phyloP scores from a whole-genome alignment of 2,329 filamentous ascomycete species.

The Arachnopeziza araneosa region DNA sequence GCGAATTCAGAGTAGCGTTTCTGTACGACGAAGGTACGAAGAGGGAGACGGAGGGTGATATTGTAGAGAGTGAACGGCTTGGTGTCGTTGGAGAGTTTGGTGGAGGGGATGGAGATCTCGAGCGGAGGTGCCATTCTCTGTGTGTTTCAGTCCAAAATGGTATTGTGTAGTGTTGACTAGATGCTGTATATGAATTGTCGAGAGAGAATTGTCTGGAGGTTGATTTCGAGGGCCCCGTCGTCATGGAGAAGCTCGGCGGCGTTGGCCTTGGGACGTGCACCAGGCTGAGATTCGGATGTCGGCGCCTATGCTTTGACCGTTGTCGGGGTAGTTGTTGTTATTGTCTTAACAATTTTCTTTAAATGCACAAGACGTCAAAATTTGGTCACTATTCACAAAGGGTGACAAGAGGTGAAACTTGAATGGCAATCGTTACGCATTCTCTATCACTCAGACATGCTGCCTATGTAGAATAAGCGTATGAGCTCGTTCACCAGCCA shows the following conservation, averaged over 20 bases:
- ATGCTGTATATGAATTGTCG: not conserved
- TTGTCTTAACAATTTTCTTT: not conserved
- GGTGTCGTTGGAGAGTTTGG: conserved; percentile 27
- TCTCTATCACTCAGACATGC: conserved; percentile 12
- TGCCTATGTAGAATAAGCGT: conserved; percentile 16
- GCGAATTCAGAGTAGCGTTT: conserved; percentile 82
- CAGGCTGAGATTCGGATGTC: not conserved
- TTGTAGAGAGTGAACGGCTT: conserved; percentile 70
- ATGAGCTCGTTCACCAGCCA: conserved; percentile 8
- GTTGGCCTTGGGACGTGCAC: not conserved
- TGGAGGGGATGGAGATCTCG: conserved; percentile 44
- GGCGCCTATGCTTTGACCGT: not conserved
- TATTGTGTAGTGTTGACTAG: not conserved
- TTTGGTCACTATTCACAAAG: not conserved
- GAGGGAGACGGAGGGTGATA: conserved; percentile 68
- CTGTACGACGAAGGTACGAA: conserved; percentile 68
- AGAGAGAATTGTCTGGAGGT: not conserved
- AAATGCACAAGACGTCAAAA: not conserved
- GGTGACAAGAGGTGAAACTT: not conserved
- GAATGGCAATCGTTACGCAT: not conserved
- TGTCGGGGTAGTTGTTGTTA: not conserved
- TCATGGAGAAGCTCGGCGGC: not conserved
- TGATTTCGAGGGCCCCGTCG: not conserved
- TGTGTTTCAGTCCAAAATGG: not conserved
- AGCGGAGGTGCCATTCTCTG: conserved; percentile 55